Base-by-base conservation (phyloP, 2,329 filamentous ascomycete genomes). In the Stagonosporopsis chrysanthemi region DNA sequence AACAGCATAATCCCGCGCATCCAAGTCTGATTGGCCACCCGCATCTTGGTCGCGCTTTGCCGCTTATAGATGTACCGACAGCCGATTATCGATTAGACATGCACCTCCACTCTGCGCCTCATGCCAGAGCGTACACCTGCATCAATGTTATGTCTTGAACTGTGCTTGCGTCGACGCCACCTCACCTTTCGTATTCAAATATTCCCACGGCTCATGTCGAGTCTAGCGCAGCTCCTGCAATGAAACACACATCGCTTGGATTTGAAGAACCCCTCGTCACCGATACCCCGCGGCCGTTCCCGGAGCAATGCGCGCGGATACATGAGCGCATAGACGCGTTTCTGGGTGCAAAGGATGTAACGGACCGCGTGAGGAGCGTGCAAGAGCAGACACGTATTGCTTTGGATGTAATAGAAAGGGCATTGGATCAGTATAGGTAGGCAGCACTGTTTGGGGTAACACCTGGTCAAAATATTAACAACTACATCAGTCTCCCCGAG, bases 321-420 rank as follows among this genome's bases (percentile, higher is more conserved):
- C 82, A 86, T 65, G 76, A 77, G 60, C 84, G 85, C 74, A 80
- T 96, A 58, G 79, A 84, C 45, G 80, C 82, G 23, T 92, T 96
- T 70, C 81, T 96, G 52, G 80, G 80, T 43, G 82, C 87, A 62
- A 76, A 85, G 29, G 80, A 85, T 57, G 79, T 82, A 3, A 83
- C 84, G 19, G 79, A 85, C 51, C 76, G 85, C 41, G 77, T 93
- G 56, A 81, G 79, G 65, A 81, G 81, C 52, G 86, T 92, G 26
- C 93, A 97, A 78, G 78, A 80, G 55, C 92, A 95, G 80, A 90
- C 90, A 42, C 84, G 86, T 59, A 81, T 86, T 50, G 89, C 92
- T 23, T 82, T 96, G 69, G 82, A 78, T 22, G 87, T 97, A 22
- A 87, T 97, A 56, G 84, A 86, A 59, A 85, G 91, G 68, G 91